A percentile compares a stretch with the other conserved stretches of the same genome.
Conservation (phyloP, 116 monocot species). For the Dioscorea cayenensis region DNA sequence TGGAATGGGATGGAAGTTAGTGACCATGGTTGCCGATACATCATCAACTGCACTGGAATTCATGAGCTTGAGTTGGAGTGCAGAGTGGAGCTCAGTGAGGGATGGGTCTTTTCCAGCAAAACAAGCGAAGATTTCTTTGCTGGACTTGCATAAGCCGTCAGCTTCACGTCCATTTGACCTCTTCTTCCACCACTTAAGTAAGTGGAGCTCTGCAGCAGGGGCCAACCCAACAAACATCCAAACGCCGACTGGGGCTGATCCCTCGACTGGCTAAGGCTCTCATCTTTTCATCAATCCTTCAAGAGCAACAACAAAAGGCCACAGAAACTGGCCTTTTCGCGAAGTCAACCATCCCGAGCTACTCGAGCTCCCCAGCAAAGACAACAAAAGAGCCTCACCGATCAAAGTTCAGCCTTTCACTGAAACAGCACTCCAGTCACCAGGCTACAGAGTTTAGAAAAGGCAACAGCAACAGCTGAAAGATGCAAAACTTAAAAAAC, state of each 20-base stretch:
- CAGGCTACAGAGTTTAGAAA: neutral
- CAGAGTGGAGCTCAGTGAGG: slow-evolving; percentile 28
- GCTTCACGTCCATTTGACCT: slow-evolving; percentile 28
- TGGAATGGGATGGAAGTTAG: neutral
- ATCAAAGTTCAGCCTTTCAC: too few species aligned
- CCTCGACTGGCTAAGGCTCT: slow-evolving; percentile 47
- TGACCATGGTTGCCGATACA: slow-evolving; percentile 6
- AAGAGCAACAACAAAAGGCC: neutral
- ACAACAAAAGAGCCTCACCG: neutral
- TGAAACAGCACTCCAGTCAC: too few species aligned
- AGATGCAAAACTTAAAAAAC: neutral
- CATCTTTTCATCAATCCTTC: slow-evolving; percentile 26
- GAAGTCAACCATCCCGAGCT: neutral
- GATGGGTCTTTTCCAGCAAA: slow-evolving; percentile 56
- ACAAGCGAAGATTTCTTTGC: slow-evolving; percentile 35
- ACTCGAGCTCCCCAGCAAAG: neutral
- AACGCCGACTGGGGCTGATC: slow-evolving; percentile 44
- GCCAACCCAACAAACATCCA: slow-evolving; percentile 64
- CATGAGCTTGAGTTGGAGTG: slow-evolving; percentile 39
- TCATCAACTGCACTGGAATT: slow-evolving; percentile 3
- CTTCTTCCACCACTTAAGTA: slow-evolving; percentile 68
- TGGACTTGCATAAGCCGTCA: slow-evolving; percentile 11
- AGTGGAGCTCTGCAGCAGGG: slow-evolving; percentile 68
- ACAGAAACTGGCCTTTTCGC: too few species aligned
- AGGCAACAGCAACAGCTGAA: too few species aligned